Conservation (phyloP, 352 stramenopile species). For the Pythium biforme region DNA sequence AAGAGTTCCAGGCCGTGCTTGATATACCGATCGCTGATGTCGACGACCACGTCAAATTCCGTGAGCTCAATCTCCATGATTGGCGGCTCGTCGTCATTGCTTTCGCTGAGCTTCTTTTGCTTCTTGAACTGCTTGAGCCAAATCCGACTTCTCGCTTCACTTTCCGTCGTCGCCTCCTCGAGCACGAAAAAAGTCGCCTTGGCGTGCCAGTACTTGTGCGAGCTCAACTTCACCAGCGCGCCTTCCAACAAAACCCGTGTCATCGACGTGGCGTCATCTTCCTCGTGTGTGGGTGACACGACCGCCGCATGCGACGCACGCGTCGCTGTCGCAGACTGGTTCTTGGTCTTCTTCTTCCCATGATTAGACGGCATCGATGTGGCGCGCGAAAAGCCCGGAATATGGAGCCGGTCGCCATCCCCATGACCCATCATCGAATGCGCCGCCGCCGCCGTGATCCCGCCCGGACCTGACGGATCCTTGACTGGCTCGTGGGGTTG, state of each 20-base stretch:
- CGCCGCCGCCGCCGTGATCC: background rate
- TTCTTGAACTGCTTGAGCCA: slow-evolving; percentile 54
- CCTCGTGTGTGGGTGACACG: background rate
- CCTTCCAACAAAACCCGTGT: slow-evolving; percentile 46
- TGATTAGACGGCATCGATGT: slow-evolving; percentile 1
- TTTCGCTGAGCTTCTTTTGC: slow-evolving; percentile 24
- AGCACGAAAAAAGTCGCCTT: slow-evolving; percentile 64
- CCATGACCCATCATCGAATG: background rate
- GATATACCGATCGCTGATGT: slow-evolving; percentile 45
- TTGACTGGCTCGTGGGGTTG: too few species aligned
- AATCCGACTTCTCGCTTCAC: slow-evolving; percentile 23
- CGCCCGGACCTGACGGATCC: background rate
- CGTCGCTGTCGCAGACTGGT: too few species aligned
- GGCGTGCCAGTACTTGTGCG: slow-evolving; percentile 58
- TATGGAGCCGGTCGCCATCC: background rate
- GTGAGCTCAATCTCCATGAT: slow-evolving; percentile 49
- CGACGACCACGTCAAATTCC: slow-evolving; percentile 51
- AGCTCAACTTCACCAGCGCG: slow-evolving; percentile 46
- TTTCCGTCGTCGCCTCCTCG: slow-evolving; percentile 18
- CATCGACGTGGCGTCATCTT: background rate
- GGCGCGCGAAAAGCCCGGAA: background rate
- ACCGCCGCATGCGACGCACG: background rate
- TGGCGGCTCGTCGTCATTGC: slow-evolving; percentile 23
- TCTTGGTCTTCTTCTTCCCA: too few species aligned
- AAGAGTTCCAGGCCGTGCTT: slow-evolving; percentile 55